Conservation (phyloP, 2,329 filamentous ascomycete genomes). For the Fusarium sp. region DNA sequence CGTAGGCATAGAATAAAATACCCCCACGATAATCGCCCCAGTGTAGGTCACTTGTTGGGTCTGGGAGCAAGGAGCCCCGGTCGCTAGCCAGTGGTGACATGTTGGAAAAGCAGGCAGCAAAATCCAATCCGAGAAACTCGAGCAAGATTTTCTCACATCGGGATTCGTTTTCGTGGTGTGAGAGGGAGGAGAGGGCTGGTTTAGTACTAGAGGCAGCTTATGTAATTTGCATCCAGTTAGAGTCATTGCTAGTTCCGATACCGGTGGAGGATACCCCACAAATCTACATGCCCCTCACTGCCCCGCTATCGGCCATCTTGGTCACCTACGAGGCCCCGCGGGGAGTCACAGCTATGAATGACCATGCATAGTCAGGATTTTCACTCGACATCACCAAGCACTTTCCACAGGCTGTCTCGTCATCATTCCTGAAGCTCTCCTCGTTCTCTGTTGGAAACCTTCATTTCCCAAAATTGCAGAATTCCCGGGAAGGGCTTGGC, state of each 20-base stretch:
- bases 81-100: not conserved
- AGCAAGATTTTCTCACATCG: slow-evolving; percentile 3
- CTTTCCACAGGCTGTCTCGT: not conserved
- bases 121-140: not conserved
- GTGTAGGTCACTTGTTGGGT: slow-evolving; percentile 4
- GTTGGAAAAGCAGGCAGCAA: not conserved
- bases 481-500: not conserved
- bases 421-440: not conserved
- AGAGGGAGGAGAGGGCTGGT: not conserved
- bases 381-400: not conserved
- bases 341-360: not conserved
- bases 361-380: not conserved
- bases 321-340: not conserved
- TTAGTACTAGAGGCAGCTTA: slow-evolving; percentile 3
- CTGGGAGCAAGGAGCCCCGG: slow-evolving; percentile 1
- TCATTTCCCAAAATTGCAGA: not conserved
- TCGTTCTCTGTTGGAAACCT: not conserved
- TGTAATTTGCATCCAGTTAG: not conserved
- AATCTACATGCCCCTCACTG: not conserved
- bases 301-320: not conserved
- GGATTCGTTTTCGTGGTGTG: not conserved
- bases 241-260: slow-evolving; percentile 4
- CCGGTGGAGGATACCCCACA: not conserved
- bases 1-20: not conserved
- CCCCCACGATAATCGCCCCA: slow-evolving; percentile 7